phyloP scores from a whole-genome alignment of 495 filamentous ascomycete genomes.

The Aspergillus saccharolyticus region DNA sequence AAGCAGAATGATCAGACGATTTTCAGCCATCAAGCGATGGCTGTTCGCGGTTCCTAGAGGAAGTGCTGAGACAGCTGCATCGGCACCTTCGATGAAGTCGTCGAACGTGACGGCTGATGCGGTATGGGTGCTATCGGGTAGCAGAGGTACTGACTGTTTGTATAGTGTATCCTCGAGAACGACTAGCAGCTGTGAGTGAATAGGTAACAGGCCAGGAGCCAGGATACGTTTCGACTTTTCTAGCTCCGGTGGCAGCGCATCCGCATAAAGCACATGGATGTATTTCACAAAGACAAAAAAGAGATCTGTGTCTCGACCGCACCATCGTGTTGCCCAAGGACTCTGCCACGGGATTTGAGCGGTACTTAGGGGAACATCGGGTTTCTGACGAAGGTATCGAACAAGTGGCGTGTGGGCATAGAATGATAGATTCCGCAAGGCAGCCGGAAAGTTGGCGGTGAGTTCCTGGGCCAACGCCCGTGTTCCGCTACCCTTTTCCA shows the following conservation, averaged over 20 bases:
- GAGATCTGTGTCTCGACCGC: constrained; percentile 83
- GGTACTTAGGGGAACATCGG: constrained; percentile 63
- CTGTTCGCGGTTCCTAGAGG: constrained; percentile 63
- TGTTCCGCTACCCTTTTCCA: constrained; percentile 33
- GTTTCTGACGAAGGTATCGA: constrained; percentile 61
- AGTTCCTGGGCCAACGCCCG: constrained; percentile 50
- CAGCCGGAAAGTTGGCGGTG: constrained; percentile 64
- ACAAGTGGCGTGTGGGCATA: constrained; percentile 58
- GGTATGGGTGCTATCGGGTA: constrained; percentile 46
- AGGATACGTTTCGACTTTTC: constrained; percentile 58
- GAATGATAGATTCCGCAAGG: constrained; percentile 67
- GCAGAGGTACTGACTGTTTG: constrained; percentile 51
- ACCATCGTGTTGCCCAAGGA: constrained; percentile 82
- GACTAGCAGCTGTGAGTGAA: constrained; percentile 80
- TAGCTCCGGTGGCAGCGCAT: constrained; percentile 65
- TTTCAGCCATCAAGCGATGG: constrained; percentile 82
- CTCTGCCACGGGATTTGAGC: constrained; percentile 78
- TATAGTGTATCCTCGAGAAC: constrained; percentile 84
- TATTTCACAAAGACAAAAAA: constrained; percentile 94
- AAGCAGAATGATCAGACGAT: constrained; percentile 80
- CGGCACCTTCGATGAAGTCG: constrained; percentile 65
- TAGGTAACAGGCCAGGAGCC: constrained; percentile 74
- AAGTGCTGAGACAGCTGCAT: constrained; percentile 64
- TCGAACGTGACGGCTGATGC: constrained; percentile 67
- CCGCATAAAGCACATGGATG: constrained; percentile 75